Base-by-base conservation (phyloP, 352 stramenopile species). In the Globisporangium paroecandrum region DNA sequence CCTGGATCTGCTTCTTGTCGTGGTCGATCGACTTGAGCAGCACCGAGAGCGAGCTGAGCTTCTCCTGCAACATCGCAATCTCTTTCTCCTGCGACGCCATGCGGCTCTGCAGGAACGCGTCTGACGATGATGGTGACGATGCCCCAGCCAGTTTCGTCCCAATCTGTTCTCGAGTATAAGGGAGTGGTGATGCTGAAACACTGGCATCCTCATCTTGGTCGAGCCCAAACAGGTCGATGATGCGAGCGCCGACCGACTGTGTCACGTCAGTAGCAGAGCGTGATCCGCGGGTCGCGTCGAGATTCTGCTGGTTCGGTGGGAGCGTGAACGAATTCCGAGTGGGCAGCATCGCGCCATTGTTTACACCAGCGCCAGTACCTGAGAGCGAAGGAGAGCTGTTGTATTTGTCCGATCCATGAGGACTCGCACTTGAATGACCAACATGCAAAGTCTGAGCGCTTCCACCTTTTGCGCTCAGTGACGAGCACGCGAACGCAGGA, bases 31-130 rank as follows among this genome's bases (percentile, higher is more conserved):
- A 65, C 65, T 89, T 89, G 1, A 92, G 57, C 29, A 88, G 68
- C 51, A 92, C 77, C 4, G 85, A 89, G 43, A 91, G 69, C 0
- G 83, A 86, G 1, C 74, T 74, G 22, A 93, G 62, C 49, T 94
- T 94, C 36, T 90, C 79, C 67, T 83, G 82, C 1, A 94, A 74
- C 79, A 89, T 91, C 4, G 49, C 53, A 24, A 93, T 87, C 49
- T 93, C 82, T 53, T 85, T 86, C 29, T 89, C 79, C 61, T 93
- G 83, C 1, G 87, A 82, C 29, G 70, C 58, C 38, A 94, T 41
- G 41, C 85, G 85, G 24, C 87, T 85, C 62, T 92, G 82, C 1
- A 87, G 59, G 51, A 89, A 94, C 29, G 54, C 29, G 62, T 12
- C 47, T 2, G 65, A 43, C 1, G 58, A 7, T 24, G 58, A 7